Conservation (phyloP, 345 rosid species). For the Eucalyptus microcorys region DNA sequence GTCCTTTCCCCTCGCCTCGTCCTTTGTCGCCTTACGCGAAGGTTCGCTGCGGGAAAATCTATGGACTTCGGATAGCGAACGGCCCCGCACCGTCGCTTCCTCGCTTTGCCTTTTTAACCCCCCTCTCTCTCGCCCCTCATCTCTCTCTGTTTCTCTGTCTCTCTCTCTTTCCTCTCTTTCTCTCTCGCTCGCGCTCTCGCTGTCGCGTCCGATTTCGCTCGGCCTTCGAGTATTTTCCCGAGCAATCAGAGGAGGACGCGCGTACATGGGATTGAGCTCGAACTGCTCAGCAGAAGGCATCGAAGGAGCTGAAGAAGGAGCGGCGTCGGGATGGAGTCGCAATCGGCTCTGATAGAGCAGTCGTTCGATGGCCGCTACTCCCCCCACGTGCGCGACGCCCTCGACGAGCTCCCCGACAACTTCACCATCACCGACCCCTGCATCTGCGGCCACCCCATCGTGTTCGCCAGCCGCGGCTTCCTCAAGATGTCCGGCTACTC, state of each 20-base stretch:
- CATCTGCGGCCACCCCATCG: constrained; percentile 80
- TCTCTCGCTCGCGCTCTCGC: neutral
- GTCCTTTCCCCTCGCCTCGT: neutral
- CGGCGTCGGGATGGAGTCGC: constrained; percentile 39
- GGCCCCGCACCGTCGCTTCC: neutral
- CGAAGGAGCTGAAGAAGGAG: neutral
- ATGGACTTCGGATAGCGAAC: neutral
- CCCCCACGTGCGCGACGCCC: constrained; percentile 40
- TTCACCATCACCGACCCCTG: constrained; percentile 90
- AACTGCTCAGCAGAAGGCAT: neutral
- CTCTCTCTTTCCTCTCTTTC: neutral
- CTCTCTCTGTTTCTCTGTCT: neutral
- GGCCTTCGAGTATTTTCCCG: neutral
- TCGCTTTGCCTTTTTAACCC: neutral
- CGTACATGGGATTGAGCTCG: constrained; percentile 4
- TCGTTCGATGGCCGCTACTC: constrained; percentile 45
- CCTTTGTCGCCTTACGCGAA: neutral
- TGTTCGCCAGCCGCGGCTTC: constrained; percentile 73
- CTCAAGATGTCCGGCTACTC: constrained; percentile 68
- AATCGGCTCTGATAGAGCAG: constrained; percentile 33
- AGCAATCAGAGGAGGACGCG: neutral
- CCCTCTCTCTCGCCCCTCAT: neutral
- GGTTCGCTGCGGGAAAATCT: neutral
- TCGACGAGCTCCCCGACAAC: constrained; percentile 59
- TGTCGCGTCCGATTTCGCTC: neutral